Base-by-base conservation (phyloP, 257 asterid genomes). In the Solanum peruvianum region DNA sequence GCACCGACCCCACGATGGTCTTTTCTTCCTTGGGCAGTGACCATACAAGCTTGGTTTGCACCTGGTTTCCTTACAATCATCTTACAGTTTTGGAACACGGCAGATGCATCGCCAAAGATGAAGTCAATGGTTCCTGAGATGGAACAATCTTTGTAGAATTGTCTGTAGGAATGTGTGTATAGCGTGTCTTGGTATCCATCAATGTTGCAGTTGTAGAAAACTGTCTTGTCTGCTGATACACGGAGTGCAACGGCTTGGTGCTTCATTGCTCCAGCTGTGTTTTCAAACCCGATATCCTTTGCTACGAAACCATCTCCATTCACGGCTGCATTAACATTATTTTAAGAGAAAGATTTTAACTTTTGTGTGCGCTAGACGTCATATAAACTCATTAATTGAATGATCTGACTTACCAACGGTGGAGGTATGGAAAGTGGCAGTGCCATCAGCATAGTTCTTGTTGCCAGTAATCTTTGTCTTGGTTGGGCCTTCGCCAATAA, bases 231-330 rank as follows among this genome's bases (percentile, higher is more conserved):
- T 1, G 90, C 94, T 7, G 92, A 87, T 25, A 88, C 92, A 0
- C 96, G 90, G 25, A 95, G 90, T 13, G 98, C 98, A 15, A 94
- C 94, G 2, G 98, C 98, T 41, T 93, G 96, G 87, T 90, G 90
- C 37, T 87, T 90, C 1, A 27, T 78, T 0, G 93, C 47, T 3
- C 98, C 98, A 1, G 98, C 98, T 3, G 94, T 86, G 93, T 95
- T 95, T 85, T 94, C 94, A 39, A 95, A 58, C 11, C 88, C 95
- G 42, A 95, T 90, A 87, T 94, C 92, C 86, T 67, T 91, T 7
- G 90, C 94, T 11, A 90, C 35, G 81, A 93, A 92, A 14, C 86
- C 89, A 2, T 13, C 35, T 27, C 73, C 73, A 8, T 67, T 67
- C 73, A 67, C 73, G 11, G 73, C 73, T 67, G 73, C 73, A 27